These are phyloP conservation scores for Vitis hybrid DNA, from an alignment of 177 flowering plant genomes.

Conservation along the genomic window DNA sequence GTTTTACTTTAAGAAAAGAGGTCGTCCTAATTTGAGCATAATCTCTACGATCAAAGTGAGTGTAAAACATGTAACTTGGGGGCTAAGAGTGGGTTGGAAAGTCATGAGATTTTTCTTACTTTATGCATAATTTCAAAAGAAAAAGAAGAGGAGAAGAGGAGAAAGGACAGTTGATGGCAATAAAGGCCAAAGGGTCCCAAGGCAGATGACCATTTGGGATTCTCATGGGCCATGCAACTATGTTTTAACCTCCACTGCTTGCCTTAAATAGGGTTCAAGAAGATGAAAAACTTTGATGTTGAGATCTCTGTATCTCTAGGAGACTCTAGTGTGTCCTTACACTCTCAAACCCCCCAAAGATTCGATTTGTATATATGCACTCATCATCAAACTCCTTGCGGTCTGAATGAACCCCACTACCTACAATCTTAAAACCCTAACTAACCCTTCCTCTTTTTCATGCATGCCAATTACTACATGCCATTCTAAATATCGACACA, in stretches of 20 bases:
- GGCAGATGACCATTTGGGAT: constrained; percentile 3
- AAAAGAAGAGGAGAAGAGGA: too few species aligned
- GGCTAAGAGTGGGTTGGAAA: too few species aligned
- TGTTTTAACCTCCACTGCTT: neutral
- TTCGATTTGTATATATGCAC: neutral
- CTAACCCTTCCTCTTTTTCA: too few species aligned
- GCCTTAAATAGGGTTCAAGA: neutral
- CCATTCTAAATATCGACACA: too few species aligned
- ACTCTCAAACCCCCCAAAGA: neutral
- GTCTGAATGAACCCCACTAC: constrained; percentile 14
- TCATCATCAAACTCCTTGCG: neutral
- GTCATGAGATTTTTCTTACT: too few species aligned
- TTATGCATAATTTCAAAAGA: too few species aligned
- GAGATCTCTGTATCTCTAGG: neutral
- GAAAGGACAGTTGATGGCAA: constrained; percentile 5
- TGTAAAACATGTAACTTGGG: too few species aligned
- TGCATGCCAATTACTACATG: too few species aligned
- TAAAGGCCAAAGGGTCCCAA: neutral
- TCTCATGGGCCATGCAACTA: constrained; percentile 1
- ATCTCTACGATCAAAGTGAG: too few species aligned
- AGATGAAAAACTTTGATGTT: neutral
- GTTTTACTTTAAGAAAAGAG: too few species aligned
- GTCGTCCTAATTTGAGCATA: too few species aligned
- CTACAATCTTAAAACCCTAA: constrained; percentile 1
- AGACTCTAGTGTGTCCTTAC: too few species aligned